Base-by-base conservation (phyloP, 1,139 yeast genomes). In the Pichia inconspicua region DNA sequence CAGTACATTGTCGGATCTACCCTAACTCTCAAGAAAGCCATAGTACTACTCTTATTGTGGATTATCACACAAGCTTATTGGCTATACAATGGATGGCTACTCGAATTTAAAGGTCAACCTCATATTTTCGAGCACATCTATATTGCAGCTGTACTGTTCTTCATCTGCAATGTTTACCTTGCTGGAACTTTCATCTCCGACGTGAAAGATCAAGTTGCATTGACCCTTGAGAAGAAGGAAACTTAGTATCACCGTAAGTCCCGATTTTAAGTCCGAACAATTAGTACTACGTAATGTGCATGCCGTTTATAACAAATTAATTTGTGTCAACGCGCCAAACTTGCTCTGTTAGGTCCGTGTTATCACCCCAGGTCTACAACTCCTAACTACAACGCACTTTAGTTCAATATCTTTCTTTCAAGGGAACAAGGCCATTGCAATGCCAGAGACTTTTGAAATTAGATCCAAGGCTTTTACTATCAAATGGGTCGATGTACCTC, bases 391-490 rank as follows among this genome's bases (percentile, higher is more conserved):
- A n/a, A n/a, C n/a, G n/a, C n/a, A n/a, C n/a, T n/a, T n/a, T n/a
- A n/a, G n/a, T n/a, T n/a, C n/a, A n/a, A n/a, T 14, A 5, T 5
- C 6, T 30, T 30, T 6, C n/a, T 30, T 30, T 30, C n/a, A 14
- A 30, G 1, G 1, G 22, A 22, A 11, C 34, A 30, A 30, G 34
- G 34, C 11, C 11, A n/a, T 15, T 35, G 9, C 25, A 19, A 85
- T 84, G 94, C 96, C 41, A 17, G 53, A 89, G 65, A 82, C 90
- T 2, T 75, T 92, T 49, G 97, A 90, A 66, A 80, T 92, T 41
- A 95, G 90, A 59, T 83, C 95, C 47, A 85, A 87, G 63, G 85
- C 92, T 51, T 90, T 86, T 61, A 77, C 89, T 55, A 85, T 90
- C 60, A 87, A 90, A 59, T 92, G 97, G 97, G 80, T 89, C 51